Evolutionary conservation across 208 protist species (phyloP), one percentile per base, ranked within the genome.

Genomic region (Angomonas deanei): DNA sequence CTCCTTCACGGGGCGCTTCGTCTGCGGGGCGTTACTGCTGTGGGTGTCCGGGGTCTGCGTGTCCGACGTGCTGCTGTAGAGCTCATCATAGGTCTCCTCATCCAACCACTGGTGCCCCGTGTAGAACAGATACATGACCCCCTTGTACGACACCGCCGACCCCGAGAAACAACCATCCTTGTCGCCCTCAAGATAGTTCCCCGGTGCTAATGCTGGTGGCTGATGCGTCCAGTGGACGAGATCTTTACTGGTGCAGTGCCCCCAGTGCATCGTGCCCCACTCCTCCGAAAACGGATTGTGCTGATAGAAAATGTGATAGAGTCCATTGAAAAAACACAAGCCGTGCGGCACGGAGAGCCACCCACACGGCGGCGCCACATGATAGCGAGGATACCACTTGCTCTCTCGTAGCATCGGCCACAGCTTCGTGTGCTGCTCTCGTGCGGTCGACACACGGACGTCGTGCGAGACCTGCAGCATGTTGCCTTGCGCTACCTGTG

Each of bases 201-300:
- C 72, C 1, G 77, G 77, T 0, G 69, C 72, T n/a, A 83, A 62
- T 17, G 72, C 72, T 19, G 77, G 36, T 5, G 77, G 68, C 50
- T 70, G 61, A 28, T 79, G 72, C 57, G 66, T 48, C 73, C 77
- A 83, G 68, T 80, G 59, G 0, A 83, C 66, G 13, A 83, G 61
- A 23, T 83, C 73, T 6, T 62, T 48, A 69, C 77, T 83, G 28
- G 64, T 74, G 21, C 34, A 0, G 64, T 83, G 77, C 34, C 64
- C 77, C 73, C 77, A 83, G 68, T 83, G 77, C 77, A 83, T 83
- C 11, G 61, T 50, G 23, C 77, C 77, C 74, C 77, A 83, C 47
- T 76, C 68, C 42, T 62, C 66, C 17, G 42, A 63, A 26, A 72
- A 80, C 2, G 78, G 78, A 46, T 84, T 64, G 50, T 84, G 70